Evolutionary conservation across 2,329 filamentous ascomycete genomes (phyloP).

Genomic region (Botrytis tulipae): DNA sequence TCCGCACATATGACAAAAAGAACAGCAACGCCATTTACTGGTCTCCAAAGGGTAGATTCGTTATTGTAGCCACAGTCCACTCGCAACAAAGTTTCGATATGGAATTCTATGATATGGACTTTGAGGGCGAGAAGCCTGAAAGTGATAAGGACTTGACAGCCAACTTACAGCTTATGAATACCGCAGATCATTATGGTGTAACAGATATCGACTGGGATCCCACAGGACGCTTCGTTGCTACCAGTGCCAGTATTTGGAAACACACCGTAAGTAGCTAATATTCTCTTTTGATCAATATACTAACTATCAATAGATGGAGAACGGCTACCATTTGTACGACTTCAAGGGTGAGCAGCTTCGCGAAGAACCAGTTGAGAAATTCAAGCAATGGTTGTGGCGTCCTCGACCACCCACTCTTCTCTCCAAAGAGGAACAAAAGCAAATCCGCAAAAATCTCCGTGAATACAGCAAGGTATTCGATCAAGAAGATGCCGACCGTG

Average conservation of each 20-base stretch:
- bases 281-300: constrained; percentile 21
- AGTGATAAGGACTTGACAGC: constrained; percentile 90
- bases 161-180: constrained; percentile 93
- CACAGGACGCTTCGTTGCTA: constrained; percentile 89
- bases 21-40: constrained; percentile 99
- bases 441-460: constrained; percentile 95
- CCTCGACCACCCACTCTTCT: constrained; percentile 89
- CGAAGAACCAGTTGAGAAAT: constrained; percentile 91
- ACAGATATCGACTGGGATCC: constrained; percentile 99
- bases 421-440: constrained; percentile 94
- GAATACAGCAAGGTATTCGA: constrained; percentile 96
- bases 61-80: constrained; percentile 88
- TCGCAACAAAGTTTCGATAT: constrained; percentile 93
- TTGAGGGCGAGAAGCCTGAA: constrained; percentile 93
- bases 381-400: constrained; percentile 96
- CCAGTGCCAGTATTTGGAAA: constrained; percentile 93
- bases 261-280: constrained; percentile 69
- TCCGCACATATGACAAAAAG: constrained; percentile 96
- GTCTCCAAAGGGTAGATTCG: constrained; percentile 93
- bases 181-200: constrained; percentile 92
- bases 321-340: constrained; percentile 97
- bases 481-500: constrained; percentile 89
- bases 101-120: constrained; percentile 97
- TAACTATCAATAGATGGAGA: constrained; percentile 75
- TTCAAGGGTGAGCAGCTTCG: constrained; percentile 87